Conservation (phyloP, 1,284 basidiomycete species). For the Sphagnurus paluster region DNA sequence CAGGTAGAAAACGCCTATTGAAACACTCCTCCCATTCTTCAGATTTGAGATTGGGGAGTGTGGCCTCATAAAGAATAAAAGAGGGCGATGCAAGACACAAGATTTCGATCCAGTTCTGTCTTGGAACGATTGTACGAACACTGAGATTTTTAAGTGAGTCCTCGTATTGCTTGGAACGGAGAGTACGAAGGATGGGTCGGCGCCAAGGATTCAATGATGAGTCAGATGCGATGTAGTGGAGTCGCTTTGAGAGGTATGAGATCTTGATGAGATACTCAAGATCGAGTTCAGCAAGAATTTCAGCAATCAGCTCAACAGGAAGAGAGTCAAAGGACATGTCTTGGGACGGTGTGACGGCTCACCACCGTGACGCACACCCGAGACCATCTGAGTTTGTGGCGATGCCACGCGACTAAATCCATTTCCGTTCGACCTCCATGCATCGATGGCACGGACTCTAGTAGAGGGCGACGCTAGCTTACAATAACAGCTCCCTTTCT, state of each 20-base stretch:
- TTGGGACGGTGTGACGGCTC: neutral
- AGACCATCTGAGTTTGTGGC: neutral
- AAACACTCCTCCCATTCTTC: constrained; percentile 74
- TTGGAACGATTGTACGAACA: constrained; percentile 59
- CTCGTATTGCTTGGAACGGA: constrained; percentile 50
- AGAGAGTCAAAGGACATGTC: constrained; percentile 45
- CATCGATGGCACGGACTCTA: neutral
- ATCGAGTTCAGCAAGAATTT: constrained; percentile 67
- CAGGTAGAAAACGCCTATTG: constrained; percentile 64
- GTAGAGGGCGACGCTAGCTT: neutral
- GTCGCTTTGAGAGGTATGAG: constrained; percentile 58
- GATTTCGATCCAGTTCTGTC: constrained; percentile 76
- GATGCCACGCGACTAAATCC: too few species aligned
- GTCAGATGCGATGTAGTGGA: constrained; percentile 59
- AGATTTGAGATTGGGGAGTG: constrained; percentile 62
- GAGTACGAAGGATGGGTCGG: constrained; percentile 58
- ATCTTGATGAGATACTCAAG: constrained; percentile 55
- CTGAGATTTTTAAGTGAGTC: constrained; percentile 54
- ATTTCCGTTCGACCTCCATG: neutral
- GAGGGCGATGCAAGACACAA: constrained; percentile 55
- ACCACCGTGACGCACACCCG: too few species aligned
- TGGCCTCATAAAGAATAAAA: constrained; percentile 65
- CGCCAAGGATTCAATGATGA: constrained; percentile 72
- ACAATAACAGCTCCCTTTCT: neutral
- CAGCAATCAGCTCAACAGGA: constrained; percentile 73